Base-by-base conservation (phyloP, 176 grass and related monocot genomes). In the Alloteropsis semialata region DNA sequence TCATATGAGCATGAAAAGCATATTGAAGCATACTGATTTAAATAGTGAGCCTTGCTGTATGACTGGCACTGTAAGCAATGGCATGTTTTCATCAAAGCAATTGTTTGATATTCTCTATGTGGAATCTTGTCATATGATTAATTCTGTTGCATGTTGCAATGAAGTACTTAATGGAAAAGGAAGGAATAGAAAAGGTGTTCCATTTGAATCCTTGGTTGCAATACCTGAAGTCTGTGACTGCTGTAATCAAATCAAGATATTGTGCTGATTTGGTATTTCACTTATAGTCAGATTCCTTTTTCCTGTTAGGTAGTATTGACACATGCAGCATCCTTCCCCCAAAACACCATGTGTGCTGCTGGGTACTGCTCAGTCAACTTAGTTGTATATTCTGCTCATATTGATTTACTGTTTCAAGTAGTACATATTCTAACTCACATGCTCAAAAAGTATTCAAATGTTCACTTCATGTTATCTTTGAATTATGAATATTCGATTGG, bases 401-500 rank as follows among this genome's bases (percentile, higher is more conserved):
- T 32, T 51, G 0, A 51, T 55, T 72, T 66, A 63, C n/a, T 85
- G 22, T 14, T 85, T 71, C 11, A 60, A 85, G 56, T 80, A 22
- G 77, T 41, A 24, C 42, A 65, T 50, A 65, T 85, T 25, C 32
- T 3, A 65, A 46, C 64, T 29, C 63, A 2, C 54, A 63, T 72
- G 75, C 33, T 27, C 25, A 54, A 24, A 46, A 71, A 9, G 9
- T 49, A 70, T 78, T 78, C 53, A 51, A 85, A 85, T 76, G 76
- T 73, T 51, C 29, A 30, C 39, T 78, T 36, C 33, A 25, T 43
- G n/a, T 76, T 58, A n/a, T 41, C 30, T 38, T 71, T 70, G 83
- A 85, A 85, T 50, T 78, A 62, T 38, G 65, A 79, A 72, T 43
- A 64, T 86, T 80, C 54, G 33, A n/a, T 53, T 54, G 43, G 55